These are phyloP conservation scores for Starmerella sp. DNA, from an alignment of 805 yeast genomes.

Conservation along the genomic window DNA sequence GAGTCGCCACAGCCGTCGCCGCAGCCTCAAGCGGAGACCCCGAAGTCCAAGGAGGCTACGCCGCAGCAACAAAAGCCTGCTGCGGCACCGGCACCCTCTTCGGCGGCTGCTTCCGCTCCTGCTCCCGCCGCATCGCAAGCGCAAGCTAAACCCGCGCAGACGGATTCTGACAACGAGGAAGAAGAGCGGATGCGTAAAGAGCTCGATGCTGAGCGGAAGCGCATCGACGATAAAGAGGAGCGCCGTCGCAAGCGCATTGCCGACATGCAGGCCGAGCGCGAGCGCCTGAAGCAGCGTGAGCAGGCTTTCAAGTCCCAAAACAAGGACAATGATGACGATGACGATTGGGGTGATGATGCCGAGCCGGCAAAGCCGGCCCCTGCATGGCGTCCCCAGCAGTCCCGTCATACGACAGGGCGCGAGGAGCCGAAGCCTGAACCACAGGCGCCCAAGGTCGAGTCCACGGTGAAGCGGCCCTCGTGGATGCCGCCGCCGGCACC, in stretches of 20 bases:
- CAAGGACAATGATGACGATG: constrained; percentile 24
- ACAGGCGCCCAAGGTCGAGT: constrained; percentile 12
- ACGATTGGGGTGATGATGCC: constrained; percentile 22
- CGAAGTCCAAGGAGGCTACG: not conserved
- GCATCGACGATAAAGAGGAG: constrained; percentile 29
- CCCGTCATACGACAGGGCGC: not conserved
- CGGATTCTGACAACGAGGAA: constrained; percentile 29
- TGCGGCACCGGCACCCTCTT: not conserved
- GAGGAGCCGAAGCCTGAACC: not conserved
- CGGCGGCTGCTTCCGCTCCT: not conserved
- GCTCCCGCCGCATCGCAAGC: not conserved
- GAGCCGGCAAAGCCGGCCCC: constrained; percentile 6
- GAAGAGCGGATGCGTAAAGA: constrained; percentile 30
- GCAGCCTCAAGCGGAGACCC: not conserved
- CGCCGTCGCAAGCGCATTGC: constrained; percentile 28
- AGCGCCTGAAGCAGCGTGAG: constrained; percentile 24
- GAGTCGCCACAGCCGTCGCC: not conserved
- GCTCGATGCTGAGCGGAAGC: constrained; percentile 32
- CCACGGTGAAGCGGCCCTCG: constrained; percentile 19
- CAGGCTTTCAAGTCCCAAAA: constrained; percentile 20
- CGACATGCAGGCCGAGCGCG: constrained; percentile 20
- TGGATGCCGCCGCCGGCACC: constrained; percentile 14
- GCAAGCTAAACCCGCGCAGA: not conserved
- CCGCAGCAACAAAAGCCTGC: not conserved
- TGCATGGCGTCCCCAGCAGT: constrained; percentile 12